Conservation (phyloP, 2,329 filamentous ascomycete genomes). For the Aschersonia sp. region DNA sequence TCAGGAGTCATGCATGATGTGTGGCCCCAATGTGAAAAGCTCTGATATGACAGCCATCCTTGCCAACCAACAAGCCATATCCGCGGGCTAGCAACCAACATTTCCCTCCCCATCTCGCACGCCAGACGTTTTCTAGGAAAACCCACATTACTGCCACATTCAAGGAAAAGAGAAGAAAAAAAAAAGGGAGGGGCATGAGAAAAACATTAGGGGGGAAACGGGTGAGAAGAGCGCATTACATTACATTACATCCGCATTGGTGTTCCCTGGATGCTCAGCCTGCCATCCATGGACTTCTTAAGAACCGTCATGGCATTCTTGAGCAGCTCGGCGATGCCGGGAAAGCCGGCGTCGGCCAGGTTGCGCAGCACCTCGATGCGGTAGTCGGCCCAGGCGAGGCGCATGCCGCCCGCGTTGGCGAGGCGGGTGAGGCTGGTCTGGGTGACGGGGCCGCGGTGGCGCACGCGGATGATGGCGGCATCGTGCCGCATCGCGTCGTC, state of each 20-base stretch:
- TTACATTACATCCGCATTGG: slow-evolving; percentile 2
- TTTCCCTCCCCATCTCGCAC: too few species aligned
- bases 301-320: slow-evolving; percentile 70
- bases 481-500: slow-evolving; percentile 32
- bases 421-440: slow-evolving; percentile 50
- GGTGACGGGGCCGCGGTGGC: slow-evolving; percentile 56
- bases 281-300: slow-evolving; percentile 30
- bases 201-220: too few species aligned
- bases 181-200: too few species aligned
- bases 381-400: slow-evolving; percentile 59
- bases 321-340: slow-evolving; percentile 57
- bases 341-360: slow-evolving; percentile 47
- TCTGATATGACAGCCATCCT: too few species aligned
- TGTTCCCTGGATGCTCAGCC: slow-evolving; percentile 8
- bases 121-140: too few species aligned
- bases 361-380: slow-evolving; percentile 55
- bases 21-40: too few species aligned
- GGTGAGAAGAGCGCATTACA: not conserved
- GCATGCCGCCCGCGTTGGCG: slow-evolving; percentile 48
- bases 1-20: too few species aligned
- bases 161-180: too few species aligned
- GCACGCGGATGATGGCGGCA: slow-evolving; percentile 26
- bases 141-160: too few species aligned
- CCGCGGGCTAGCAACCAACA: too few species aligned
- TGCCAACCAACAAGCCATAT: too few species aligned